Evolutionary conservation across 768 basidiomycete species (phyloP), one percentile per base, ranked within the genome.

Genomic region (Multifurca ochricompacta): DNA sequence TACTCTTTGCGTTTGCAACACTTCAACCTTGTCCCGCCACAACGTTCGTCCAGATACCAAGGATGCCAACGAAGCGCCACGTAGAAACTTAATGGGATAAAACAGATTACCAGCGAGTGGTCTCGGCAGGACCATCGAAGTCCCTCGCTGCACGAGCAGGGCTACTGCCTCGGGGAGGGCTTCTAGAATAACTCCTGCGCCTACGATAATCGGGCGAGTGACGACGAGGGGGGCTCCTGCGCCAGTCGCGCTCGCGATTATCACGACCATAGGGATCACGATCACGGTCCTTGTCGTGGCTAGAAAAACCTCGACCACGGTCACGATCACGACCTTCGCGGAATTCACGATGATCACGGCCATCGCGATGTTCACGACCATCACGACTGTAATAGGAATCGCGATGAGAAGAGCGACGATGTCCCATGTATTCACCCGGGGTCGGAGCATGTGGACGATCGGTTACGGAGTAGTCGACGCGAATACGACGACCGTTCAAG

Each of bases 371-470:
- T 54, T 67, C 65, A 45, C 68, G 62, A 61, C 54, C 27, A 3
- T 53, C 53, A 25, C 55, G 50, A 47, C 58, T 44, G 7, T 65
- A 64, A 59, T 69, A 67, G 51, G 73, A 64, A 48, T 76, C 75
- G 18, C 73, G 69, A 47, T 72, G 64, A 36, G 70, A 74, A 30
- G 76, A 72, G 50, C 87, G 85, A 45, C 88, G 81, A 61, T 90
- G 87, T 11, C 95, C 92, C 90, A 95, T 95, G 69, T 97, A 99
- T 72, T 96, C 91, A 57, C 95, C 95, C 4, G 95, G 95, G 9
- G 95, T 99, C 8, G 96, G 91, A 13, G 88, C 85, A 70, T 99
- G 95, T 23, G 95, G 91, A 42, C 90, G 82, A 58, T 87, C 83
- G 9, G 95, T 99, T 45, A 95, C 88, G 0, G 92, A 96, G 67